Conservation (phyloP, 106 monocot species). For the Hemerocallis citrina region DNA sequence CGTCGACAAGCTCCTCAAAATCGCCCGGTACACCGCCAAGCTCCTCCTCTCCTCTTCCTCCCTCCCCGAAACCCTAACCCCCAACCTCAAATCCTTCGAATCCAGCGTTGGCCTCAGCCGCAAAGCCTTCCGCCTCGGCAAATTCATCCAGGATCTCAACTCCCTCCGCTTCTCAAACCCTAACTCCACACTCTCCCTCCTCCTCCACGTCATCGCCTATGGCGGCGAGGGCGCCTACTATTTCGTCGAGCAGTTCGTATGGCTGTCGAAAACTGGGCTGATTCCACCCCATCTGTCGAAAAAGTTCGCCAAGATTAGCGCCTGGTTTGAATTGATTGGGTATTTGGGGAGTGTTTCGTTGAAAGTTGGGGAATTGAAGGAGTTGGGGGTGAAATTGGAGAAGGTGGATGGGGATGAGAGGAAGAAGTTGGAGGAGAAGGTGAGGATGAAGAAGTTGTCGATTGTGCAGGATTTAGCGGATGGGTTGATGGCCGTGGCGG, state of each 20-base stretch:
- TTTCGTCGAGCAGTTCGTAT: conserved; percentile 93
- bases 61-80: conserved; percentile 16
- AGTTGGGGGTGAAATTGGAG: conserved; percentile 25
- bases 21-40: conserved; percentile 85
- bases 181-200: conserved; percentile 10
- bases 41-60: conserved; percentile 57
- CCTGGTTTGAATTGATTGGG: conserved; percentile 80
- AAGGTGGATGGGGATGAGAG: conserved; percentile 14
- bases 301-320: conserved; percentile 46
- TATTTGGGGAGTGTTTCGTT: conserved; percentile 61
- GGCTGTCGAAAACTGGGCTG: conserved; percentile 69
- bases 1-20: conserved; percentile 95
- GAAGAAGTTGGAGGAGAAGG: conserved; percentile 42
- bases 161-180: conserved; percentile 47
- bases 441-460: conserved; percentile 62
- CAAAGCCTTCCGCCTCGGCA: conserved; percentile 97
- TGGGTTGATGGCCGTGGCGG: conserved; percentile 68
- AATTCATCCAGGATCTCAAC: conserved; percentile 94
- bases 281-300: conserved; percentile 19
- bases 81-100: conserved; percentile 68
- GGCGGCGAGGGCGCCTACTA: conserved; percentile 92
- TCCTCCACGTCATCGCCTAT: conserved; percentile 48
- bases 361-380: conserved; percentile 49
- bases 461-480: conserved; percentile 84
- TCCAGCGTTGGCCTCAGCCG: conserved; percentile 92